These are phyloP conservation scores for Takashimella koratensis DNA, from an alignment of 1,284 basidiomycete genomes.

Conservation along the genomic window DNA sequence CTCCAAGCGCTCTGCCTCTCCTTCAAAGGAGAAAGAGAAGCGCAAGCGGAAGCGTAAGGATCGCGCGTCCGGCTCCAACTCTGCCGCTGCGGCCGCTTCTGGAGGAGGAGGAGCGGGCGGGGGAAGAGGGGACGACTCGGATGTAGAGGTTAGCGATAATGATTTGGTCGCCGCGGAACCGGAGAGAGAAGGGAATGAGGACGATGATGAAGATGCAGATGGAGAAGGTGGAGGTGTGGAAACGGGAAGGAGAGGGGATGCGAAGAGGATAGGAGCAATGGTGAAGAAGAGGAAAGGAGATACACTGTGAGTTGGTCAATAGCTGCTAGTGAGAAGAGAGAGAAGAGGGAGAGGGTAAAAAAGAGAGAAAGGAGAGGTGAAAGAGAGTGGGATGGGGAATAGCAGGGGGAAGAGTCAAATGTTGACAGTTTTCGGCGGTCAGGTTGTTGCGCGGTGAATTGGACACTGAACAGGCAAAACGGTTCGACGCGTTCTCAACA, in stretches of 20 bases:
- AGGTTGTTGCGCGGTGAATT: constrained; percentile 36
- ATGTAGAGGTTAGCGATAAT: constrained; percentile 19
- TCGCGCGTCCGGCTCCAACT: neutral
- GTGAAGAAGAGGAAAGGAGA: constrained; percentile 14
- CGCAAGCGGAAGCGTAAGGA: constrained; percentile 8
- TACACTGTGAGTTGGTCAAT: constrained; percentile 13
- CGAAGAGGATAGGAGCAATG: constrained; percentile 2
- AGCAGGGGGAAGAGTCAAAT: constrained; percentile 5
- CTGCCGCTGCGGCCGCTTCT: neutral
- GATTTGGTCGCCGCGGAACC: constrained; percentile 18
- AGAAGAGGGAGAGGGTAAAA: neutral
- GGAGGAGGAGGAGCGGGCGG: constrained; percentile 5
- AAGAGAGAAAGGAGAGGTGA: neutral
- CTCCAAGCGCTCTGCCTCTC: constrained; percentile 2
- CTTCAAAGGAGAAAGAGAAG: constrained; percentile 11
- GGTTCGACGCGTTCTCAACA: constrained; percentile 39
- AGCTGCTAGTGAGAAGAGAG: constrained; percentile 1
- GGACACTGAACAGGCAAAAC: constrained; percentile 37
- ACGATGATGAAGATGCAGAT: constrained; percentile 12
- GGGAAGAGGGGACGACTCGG: constrained; percentile 5
- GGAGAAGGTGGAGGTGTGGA: constrained; percentile 24
- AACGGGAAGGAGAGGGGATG: constrained; percentile 7
- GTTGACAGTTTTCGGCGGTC: neutral
- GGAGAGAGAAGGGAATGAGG: constrained; percentile 12
- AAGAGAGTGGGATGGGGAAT: neutral